Evolutionary conservation across 225 moss, liverwort and hornwort genomes (phyloP).

Genomic region (Pseudoscleropodium purum): DNA sequence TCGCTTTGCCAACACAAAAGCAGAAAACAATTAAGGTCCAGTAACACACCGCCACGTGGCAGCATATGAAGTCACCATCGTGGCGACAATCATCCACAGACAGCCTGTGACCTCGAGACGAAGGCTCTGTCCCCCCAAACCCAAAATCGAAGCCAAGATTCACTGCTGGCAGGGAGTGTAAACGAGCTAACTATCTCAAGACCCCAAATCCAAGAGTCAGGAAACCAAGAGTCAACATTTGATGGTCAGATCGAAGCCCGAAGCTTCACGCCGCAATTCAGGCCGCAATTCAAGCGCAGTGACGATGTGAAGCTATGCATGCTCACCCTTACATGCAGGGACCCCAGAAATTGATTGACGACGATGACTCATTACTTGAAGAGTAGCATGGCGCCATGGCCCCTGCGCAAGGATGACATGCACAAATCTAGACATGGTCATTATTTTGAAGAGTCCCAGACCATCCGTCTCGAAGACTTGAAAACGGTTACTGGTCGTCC

Average conservation of each 20-base stretch:
- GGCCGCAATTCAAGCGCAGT: not conserved
- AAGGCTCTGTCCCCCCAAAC: not conserved
- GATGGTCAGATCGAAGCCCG: not conserved
- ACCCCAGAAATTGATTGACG: not conserved
- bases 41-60: not conserved
- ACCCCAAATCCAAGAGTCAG: not conserved
- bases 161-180: too few species aligned
- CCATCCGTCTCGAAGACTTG: not conserved
- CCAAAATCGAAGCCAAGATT: not conserved
- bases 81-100: not conserved
- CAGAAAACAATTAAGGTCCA: not conserved
- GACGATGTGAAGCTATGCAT: not conserved
- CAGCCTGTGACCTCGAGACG: not conserved
- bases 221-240: not conserved
- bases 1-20: not conserved
- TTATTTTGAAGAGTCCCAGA: not conserved
- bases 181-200: too few species aligned
- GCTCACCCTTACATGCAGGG: not conserved
- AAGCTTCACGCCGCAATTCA: not conserved
- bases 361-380: not conserved
- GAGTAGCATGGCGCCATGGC: conserved; percentile 39
- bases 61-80: not conserved
- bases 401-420: conserved; percentile 94
- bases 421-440: conserved; percentile 80
- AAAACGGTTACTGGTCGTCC: not conserved